A percentile compares a stretch with the other conserved stretches of the same genome.
Conservation (phyloP, 2,329 filamentous ascomycete species). For the Neoascochyta sp. region DNA sequence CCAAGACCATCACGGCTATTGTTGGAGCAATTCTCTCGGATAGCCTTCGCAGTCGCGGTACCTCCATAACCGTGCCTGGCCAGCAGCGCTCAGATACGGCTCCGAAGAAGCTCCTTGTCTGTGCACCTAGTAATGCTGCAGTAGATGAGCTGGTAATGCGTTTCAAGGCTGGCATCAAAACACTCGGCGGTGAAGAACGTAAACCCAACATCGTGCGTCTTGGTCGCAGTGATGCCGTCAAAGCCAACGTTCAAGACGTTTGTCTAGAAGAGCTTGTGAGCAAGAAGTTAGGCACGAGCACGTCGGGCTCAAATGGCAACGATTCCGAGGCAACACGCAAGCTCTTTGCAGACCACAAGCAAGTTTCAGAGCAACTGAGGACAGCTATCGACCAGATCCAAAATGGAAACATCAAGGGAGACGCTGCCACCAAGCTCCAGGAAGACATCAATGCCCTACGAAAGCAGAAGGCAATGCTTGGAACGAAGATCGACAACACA, state of each 20-base stretch:
- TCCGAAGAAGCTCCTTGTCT: constrained; percentile 86
- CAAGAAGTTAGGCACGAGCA: constrained; percentile 55
- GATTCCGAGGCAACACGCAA: constrained; percentile 54
- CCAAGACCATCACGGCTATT: constrained; percentile 95
- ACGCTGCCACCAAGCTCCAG: constrained; percentile 63
- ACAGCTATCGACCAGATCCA: constrained; percentile 67
- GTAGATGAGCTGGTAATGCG: constrained; percentile 94
- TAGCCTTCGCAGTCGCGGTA: constrained; percentile 48
- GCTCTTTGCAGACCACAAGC: constrained; percentile 67
- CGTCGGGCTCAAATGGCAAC: constrained; percentile 31
- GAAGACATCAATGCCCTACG: constrained; percentile 76
- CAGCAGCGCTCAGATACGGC: constrained; percentile 32
- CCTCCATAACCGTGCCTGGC: constrained; percentile 43
- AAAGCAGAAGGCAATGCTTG: constrained; percentile 70
- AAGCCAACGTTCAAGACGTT: constrained; percentile 80
- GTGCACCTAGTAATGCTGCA: constrained; percentile 96
- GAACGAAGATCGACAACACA: constrained; percentile 78
- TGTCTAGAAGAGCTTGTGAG: constrained; percentile 90
- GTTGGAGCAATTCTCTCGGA: constrained; percentile 79
- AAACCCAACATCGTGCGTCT: constrained; percentile 86
- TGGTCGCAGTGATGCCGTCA: constrained; percentile 89
- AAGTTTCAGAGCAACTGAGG: constrained; percentile 61
- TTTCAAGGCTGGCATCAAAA: constrained; percentile 82
- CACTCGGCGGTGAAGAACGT: constrained; percentile 65
- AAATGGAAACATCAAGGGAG: constrained; percentile 56